Base-by-base conservation (phyloP, 208 protist genomes). In the Crithidia mellificae region DNA sequence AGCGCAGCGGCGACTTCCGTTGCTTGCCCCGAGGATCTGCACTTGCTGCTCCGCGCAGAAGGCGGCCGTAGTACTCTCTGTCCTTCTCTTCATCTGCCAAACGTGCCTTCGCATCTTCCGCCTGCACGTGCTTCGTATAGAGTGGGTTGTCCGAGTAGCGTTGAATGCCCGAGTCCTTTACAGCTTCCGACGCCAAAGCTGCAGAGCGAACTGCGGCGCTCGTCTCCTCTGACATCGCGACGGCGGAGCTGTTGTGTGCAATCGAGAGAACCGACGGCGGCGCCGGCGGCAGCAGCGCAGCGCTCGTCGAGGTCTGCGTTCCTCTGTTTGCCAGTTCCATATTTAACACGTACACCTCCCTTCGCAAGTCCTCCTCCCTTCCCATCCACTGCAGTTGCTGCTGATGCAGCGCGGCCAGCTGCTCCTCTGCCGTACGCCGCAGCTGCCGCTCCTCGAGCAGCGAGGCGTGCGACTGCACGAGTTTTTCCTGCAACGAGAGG, bases 321-420 rank as follows among this genome's bases (percentile, higher is more conserved):
- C 3, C 20, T n/a, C n/a, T 51, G 63, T 66, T 54, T 22, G 55
- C 70, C 59, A 68, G 50, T 49, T 76, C 70, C 70, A 76, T 69
- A 49, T 76, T 68, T 30, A 76, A 29, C 46, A 39, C 54, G 63
- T 70, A 76, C 46, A 76, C 70, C 70, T 76, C 70, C 30, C 70
- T n/a, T 47, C 56, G 47, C 34, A 59, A 53, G 0, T 46, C 22
- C 55, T 68, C 55, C 30, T 36, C 54, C 22, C 51, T 53, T 2
- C 38, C 53, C 6, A 49, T 22, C 55, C 44, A 64, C 39, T 56
- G 53, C 9, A 76, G 49, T 24, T 59, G 70, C 55, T 41, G 25
- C 15, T 61, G 55, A 17, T 41, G 56, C 38, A 71, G 15, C 25
- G 63, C 51, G 11, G 59, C 49, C 15, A 77, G 24, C 20, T 72